A percentile compares a stretch with the other conserved stretches of the same genome.
These are phyloP conservation scores for Corylus heterophylla DNA, from an alignment of 306 rosid species.

Conservation along the genomic window DNA sequence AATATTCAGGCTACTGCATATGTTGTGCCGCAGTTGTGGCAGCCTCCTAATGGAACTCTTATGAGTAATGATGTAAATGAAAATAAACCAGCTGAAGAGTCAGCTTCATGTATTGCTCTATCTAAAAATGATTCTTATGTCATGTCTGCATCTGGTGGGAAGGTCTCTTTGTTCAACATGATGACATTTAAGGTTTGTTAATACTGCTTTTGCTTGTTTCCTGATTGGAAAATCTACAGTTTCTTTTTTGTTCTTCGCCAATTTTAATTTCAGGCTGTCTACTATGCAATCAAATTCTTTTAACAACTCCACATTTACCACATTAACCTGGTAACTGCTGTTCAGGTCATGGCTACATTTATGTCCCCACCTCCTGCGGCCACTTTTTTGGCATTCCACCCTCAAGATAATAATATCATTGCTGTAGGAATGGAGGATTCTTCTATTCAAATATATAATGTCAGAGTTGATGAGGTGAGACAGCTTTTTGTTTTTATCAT, in stretches of 20 bases:
- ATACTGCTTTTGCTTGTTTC: not conserved
- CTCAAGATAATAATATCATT: conserved; percentile 49
- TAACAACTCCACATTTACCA: not conserved
- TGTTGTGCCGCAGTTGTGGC: conserved; percentile 49
- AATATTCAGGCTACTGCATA: conserved; percentile 42
- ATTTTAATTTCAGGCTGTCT: conserved; percentile 2
- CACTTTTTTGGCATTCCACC: conserved; percentile 50
- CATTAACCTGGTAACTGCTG: not conserved
- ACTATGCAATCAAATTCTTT: not conserved
- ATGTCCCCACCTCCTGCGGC: conserved; percentile 51
- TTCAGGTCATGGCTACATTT: conserved; percentile 50
- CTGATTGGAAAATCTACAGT: not conserved
- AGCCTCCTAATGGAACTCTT: conserved; percentile 43
- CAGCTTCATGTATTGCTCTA: conserved; percentile 47
- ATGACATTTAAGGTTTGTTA: conserved; percentile 49
- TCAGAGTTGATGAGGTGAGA: conserved; percentile 50
- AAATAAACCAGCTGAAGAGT: conserved; percentile 43
- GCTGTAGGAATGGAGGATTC: conserved; percentile 57
- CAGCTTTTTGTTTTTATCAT: not conserved
- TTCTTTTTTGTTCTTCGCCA: not conserved
- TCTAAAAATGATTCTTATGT: conserved; percentile 50
- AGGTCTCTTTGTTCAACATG: conserved; percentile 49
- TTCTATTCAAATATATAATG: conserved; percentile 44
- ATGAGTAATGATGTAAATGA: conserved; percentile 47
- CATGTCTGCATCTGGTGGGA: conserved; percentile 55